Conservation (phyloP, 805 yeast genomes). For the Ogataea ganodermae region DNA sequence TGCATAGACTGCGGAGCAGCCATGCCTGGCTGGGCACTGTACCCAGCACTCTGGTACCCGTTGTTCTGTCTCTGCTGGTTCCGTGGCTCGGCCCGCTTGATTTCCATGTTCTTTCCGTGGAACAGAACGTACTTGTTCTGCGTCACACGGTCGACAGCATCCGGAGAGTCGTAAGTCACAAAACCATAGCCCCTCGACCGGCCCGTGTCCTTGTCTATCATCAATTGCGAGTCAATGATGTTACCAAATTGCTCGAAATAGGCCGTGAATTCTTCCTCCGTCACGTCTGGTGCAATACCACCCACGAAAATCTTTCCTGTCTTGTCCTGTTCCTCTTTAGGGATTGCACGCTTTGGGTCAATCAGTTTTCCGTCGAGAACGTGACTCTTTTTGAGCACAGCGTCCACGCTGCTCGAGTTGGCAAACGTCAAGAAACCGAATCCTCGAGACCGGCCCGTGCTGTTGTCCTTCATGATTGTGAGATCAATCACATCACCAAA, state of each 20-base stretch:
- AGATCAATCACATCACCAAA: conserved; percentile 87
- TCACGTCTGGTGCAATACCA: conserved; percentile 92
- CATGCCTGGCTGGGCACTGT: conserved; percentile 26
- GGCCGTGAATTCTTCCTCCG: conserved; percentile 83
- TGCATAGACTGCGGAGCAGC: conserved; percentile 31
- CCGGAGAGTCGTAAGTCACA: conserved; percentile 92
- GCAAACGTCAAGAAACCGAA: conserved; percentile 91
- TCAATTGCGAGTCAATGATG: conserved; percentile 92
- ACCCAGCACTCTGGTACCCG: conserved; percentile 32
- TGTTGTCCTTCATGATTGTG: conserved; percentile 88
- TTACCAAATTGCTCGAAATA: conserved; percentile 87
- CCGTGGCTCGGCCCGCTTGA: conserved; percentile 82
- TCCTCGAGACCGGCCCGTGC: conserved; percentile 89
- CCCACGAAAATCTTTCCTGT: conserved; percentile 97
- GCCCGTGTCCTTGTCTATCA: conserved; percentile 97
- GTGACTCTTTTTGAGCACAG: conserved; percentile 83
- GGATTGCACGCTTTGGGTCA: conserved; percentile 97
- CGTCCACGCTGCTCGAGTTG: conserved; percentile 79
- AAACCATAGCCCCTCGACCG: conserved; percentile 97
- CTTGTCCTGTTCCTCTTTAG: conserved; percentile 94
- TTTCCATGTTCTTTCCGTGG: conserved; percentile 84
- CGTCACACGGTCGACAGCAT: conserved; percentile 88
- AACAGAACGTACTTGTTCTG: conserved; percentile 78
- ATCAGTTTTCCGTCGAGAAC: conserved; percentile 92
- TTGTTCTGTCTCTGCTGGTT: conserved; percentile 55